Conservation (phyloP, 495 filamentous ascomycete species). For the Lasiosphaeria miniovina region DNA sequence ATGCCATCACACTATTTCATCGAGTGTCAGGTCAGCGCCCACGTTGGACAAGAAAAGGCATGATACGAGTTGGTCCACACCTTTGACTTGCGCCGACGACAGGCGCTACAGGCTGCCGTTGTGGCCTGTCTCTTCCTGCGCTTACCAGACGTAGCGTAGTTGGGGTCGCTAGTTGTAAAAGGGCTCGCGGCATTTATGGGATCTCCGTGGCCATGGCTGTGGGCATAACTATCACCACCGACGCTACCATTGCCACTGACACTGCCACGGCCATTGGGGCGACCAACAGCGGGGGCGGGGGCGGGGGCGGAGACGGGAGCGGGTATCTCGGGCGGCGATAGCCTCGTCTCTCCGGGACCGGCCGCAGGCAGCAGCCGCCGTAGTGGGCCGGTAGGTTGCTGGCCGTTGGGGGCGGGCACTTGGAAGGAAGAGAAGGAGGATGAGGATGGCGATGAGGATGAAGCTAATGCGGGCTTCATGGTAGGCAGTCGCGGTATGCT, state of each 20-base stretch:
- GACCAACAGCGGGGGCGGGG: no score
- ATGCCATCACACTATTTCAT: slow-evolving; percentile 35
- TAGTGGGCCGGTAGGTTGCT: no score
- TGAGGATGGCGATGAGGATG: no score
- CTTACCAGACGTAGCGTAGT: slow-evolving; percentile 2
- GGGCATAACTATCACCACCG: neutral
- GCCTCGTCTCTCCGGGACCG: no score
- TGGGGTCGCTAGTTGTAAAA: neutral
- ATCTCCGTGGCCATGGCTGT: neutral
- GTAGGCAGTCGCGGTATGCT: no score
- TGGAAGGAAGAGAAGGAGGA: no score
- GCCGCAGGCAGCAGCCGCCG: no score
- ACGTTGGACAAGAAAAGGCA: neutral
- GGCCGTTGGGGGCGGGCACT: no score
- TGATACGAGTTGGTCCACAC: slow-evolving; percentile 24
- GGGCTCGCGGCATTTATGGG: neutral
- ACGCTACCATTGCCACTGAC: no score
- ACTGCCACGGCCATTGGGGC: slow-evolving; percentile 6
- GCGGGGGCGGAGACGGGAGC: no score
- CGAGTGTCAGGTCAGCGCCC: slow-evolving; percentile 6
- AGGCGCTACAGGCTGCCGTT: slow-evolving; percentile 52
- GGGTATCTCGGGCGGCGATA: no score
- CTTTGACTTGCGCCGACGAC: slow-evolving; percentile 55
- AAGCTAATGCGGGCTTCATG: no score
- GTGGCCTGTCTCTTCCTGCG: slow-evolving; percentile 42